Evolutionary conservation across 192 early-diverging fungal genomes (phyloP).

Genomic region (Lobosporangium transversale): DNA sequence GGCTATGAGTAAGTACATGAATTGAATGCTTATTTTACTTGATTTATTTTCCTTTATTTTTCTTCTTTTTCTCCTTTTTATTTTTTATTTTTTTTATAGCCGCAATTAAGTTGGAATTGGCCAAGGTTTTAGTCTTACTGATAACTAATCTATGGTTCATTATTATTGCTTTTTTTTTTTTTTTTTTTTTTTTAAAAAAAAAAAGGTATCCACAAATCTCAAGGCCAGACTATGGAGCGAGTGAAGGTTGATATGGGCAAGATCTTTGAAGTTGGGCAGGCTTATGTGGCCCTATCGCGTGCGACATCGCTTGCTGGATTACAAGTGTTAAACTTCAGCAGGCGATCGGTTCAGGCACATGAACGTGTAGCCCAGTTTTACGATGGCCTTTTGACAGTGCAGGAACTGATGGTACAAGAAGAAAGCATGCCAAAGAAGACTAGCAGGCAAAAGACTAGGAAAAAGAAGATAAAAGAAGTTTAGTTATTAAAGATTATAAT

Average conservation of each 20-base stretch:
- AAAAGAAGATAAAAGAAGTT: no score
- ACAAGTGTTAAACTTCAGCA: constrained; percentile 76
- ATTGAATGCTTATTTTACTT: no score
- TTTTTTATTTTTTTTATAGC: background rate
- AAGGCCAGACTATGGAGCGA: constrained; percentile 86
- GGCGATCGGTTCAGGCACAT: constrained; percentile 69
- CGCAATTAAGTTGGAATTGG: no score
- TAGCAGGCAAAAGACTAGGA: no score
- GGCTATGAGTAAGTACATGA: constrained; percentile 79
- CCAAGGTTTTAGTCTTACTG: no score
- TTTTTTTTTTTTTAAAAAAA: background rate
- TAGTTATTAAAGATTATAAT: background rate
- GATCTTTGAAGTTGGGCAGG: constrained; percentile 67
- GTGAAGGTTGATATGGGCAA: constrained; percentile 78
- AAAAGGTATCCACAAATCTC: constrained; percentile 81
- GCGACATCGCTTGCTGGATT: constrained; percentile 73
- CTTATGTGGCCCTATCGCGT: constrained; percentile 84
- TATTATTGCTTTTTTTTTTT: background rate
- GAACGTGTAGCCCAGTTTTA: constrained; percentile 76
- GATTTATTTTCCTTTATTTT: background rate
- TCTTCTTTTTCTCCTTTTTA: background rate
- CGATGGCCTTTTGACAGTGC: constrained; percentile 27
- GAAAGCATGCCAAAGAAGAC: background rate
- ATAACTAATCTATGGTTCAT: no score
- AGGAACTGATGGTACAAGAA: constrained; percentile 19